phyloP scores from a whole-genome alignment of 2,329 filamentous ascomycete species.

The Aulographum hederae region DNA sequence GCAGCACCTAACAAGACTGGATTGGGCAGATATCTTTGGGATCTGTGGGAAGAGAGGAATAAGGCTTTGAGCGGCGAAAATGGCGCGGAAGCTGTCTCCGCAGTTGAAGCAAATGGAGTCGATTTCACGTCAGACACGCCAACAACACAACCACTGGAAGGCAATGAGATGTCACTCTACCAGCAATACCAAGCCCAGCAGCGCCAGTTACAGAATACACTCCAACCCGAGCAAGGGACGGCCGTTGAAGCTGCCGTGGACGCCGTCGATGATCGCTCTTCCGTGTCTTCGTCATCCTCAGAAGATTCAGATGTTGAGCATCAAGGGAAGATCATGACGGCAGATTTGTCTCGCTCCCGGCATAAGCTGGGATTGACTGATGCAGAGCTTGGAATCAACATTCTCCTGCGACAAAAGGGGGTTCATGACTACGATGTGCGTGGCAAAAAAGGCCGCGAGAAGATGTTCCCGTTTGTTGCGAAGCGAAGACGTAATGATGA shows the following conservation, averaged over 20 bases:
- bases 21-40: slow-evolving; percentile 61
- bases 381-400: slow-evolving; percentile 79
- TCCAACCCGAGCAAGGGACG: slow-evolving; percentile 54
- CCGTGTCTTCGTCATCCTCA: slow-evolving; percentile 43
- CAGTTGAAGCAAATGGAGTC: slow-evolving; percentile 46
- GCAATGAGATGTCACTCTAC: slow-evolving; percentile 62
- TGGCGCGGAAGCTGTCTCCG: slow-evolving; percentile 42
- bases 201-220: slow-evolving; percentile 66
- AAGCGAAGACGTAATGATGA: slow-evolving; percentile 65
- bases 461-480: slow-evolving; percentile 76
- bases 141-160: slow-evolving; percentile 48
- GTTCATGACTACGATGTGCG: slow-evolving; percentile 89
- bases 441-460: slow-evolving; percentile 79
- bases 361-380: slow-evolving; percentile 78
- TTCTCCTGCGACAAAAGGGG: slow-evolving; percentile 72
- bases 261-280: slow-evolving; percentile 71
- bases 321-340: slow-evolving; percentile 80
- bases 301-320: slow-evolving; percentile 68
- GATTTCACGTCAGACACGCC: slow-evolving; percentile 12
- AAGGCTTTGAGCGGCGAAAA: slow-evolving; percentile 7
- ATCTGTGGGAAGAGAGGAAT: slow-evolving; percentile 22
- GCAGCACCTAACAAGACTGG: slow-evolving; percentile 25
- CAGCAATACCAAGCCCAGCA: slow-evolving; percentile 87
- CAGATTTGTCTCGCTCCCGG: slow-evolving; percentile 65
- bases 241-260: slow-evolving; percentile 53